phyloP scores from a whole-genome alignment of 345 rosid species.

The Eucalyptus brandiana region DNA sequence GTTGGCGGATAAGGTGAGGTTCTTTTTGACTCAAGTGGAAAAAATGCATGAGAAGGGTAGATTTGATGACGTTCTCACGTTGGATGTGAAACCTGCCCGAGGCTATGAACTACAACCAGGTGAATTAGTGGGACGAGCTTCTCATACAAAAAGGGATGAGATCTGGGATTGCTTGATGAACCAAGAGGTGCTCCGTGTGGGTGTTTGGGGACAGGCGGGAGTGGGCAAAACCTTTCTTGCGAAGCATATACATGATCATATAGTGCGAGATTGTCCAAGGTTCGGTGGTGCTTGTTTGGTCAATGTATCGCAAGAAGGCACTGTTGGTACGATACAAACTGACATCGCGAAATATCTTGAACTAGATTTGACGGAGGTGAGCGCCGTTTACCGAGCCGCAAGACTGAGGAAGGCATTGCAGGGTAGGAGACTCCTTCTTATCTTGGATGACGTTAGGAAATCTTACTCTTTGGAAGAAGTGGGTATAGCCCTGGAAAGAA shows the following conservation, averaged over 20 bases:
- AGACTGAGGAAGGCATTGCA: neutral
- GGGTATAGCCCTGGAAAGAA: neutral
- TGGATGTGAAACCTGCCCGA: neutral
- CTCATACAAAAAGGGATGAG: neutral
- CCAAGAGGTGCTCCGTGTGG: neutral
- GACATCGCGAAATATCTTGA: neutral
- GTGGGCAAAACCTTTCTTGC: too few species aligned
- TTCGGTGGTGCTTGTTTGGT: neutral
- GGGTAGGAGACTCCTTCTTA: neutral
- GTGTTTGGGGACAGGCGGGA: too few species aligned
- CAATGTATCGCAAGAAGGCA: neutral
- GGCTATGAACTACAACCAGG: neutral
- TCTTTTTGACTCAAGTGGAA: neutral
- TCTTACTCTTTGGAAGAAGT: neutral
- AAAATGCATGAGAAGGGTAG: neutral
- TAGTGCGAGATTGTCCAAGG: neutral
- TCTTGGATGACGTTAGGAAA: neutral
- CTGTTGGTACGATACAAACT: neutral
- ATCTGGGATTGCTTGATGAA: neutral
- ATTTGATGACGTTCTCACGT: neutral
- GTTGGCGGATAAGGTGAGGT: neutral
- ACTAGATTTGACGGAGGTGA: neutral
- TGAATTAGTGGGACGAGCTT: neutral
- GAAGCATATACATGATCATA: too few species aligned
- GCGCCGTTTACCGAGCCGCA: neutral